These are phyloP conservation scores for Clavariopsis aquatica DNA, from an alignment of 495 filamentous ascomycete species.

Conservation along the genomic window DNA sequence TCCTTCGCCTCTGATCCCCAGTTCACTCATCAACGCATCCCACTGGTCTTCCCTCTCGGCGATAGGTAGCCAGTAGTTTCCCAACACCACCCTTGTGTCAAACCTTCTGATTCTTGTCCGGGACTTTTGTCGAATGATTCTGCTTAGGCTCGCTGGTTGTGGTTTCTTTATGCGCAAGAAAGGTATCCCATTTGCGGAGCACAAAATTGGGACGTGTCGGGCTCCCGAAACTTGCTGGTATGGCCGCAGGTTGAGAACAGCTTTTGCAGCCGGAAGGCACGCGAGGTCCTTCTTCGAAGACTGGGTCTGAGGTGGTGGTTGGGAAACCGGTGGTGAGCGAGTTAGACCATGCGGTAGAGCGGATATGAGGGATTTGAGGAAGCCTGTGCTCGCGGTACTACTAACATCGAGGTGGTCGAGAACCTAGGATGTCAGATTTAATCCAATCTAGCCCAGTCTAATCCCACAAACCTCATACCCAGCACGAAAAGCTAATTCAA, in stretches of 20 bases:
- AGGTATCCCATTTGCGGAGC: conserved; percentile 61
- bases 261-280: conserved; percentile 47
- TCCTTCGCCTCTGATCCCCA: conserved; percentile 6
- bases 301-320: background rate
- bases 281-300: conserved; percentile 2
- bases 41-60: conserved; percentile 61
- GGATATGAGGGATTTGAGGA: conserved; percentile 32
- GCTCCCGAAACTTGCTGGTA: conserved; percentile 53
- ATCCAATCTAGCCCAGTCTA: conserved; percentile 33
- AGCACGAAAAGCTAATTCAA: conserved; percentile 46
- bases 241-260: conserved; percentile 44
- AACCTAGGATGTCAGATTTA: conserved; percentile 21
- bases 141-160: conserved; percentile 59
- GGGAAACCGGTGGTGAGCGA: conserved; percentile 8
- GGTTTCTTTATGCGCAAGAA: conserved; percentile 72
- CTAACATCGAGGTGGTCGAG: conserved; percentile 44
- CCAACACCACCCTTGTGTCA: conserved; percentile 41
- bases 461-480: conserved; percentile 62
- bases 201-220: conserved; percentile 62
- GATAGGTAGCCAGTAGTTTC: conserved; percentile 44
- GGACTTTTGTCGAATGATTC: conserved; percentile 57
- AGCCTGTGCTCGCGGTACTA: conserved; percentile 22
- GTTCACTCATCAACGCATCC: conserved; percentile 49
- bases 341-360: conserved; percentile 30
- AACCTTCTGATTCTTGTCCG: conserved; percentile 47